A percentile compares a stretch with the other conserved stretches of the same genome.
Evolutionary conservation across 2,329 filamentous ascomycete genomes (phyloP).

Genomic region (Fusarium sambucinum): DNA sequence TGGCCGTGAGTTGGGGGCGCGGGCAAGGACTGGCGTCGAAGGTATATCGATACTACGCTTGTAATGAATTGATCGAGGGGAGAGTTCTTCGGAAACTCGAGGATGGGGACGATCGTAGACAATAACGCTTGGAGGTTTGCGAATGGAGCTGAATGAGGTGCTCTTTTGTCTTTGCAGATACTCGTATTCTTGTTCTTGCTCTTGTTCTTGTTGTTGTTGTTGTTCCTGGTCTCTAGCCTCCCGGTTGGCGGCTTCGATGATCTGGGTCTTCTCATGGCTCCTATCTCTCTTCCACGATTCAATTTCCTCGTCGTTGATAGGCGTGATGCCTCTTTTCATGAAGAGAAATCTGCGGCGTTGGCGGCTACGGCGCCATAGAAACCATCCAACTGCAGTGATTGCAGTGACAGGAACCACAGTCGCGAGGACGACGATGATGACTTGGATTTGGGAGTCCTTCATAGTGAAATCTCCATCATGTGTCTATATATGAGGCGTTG

Average conservation of each 20-base stretch:
- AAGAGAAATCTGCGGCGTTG: constrained; percentile 56
- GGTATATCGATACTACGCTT: constrained; percentile 62
- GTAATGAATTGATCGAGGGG: constrained; percentile 49
- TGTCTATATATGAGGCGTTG: constrained; percentile 10
- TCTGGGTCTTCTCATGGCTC: constrained; percentile 50
- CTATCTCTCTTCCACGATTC: constrained; percentile 69
- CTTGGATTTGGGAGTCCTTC: constrained; percentile 52
- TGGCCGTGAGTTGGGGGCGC: constrained; percentile 71
- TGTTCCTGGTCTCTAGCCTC: constrained; percentile 19
- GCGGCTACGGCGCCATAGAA: constrained; percentile 56
- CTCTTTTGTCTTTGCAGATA: constrained; percentile 49
- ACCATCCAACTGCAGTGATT: constrained; percentile 49
- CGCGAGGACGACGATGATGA: constrained; percentile 64
- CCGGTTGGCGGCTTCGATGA: constrained; percentile 33
- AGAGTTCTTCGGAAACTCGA: constrained; percentile 49
- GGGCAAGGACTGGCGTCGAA: constrained; percentile 65
- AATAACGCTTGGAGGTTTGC: constrained; percentile 66
- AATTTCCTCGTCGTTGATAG: constrained; percentile 75
- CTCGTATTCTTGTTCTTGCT: constrained; percentile 27
- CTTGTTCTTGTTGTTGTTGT: constrained; percentile 1
- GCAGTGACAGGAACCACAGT: constrained; percentile 62
- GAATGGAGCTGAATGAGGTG: constrained; percentile 52
- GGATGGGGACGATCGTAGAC: constrained; percentile 59
- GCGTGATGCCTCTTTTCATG: constrained; percentile 67
- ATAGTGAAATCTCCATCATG: constrained; percentile 45